These are phyloP conservation scores for Astrothelium subdiscretum DNA, from an alignment of 495 filamentous ascomycete genomes.

Conservation along the genomic window DNA sequence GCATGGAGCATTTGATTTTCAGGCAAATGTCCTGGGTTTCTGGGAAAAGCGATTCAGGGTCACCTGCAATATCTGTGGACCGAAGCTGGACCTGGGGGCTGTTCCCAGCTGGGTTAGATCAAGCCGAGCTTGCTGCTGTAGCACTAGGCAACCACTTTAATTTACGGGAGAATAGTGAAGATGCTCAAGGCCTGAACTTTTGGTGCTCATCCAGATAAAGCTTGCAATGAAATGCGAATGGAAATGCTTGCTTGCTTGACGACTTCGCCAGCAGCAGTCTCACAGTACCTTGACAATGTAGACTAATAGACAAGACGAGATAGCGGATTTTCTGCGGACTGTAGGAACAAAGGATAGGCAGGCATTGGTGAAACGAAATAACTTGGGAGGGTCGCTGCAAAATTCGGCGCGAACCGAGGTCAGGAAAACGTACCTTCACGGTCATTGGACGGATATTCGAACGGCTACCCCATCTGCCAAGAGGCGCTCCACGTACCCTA, in stretches of 20 bases:
- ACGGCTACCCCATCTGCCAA: neutral
- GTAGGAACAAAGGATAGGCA: neutral
- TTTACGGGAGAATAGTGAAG: neutral
- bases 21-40: neutral
- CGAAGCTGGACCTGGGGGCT: neutral
- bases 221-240: neutral
- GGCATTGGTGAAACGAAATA: no score
- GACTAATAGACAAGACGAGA: no score
- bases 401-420: neutral
- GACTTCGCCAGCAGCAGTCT: no score
- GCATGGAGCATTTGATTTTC: neutral
- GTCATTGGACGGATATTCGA: neutral
- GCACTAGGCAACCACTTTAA: neutral
- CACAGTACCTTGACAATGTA: no score
- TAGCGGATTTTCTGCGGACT: no score
- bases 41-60: neutral
- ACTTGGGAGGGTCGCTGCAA: neutral
- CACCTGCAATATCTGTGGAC: conserved; percentile 1
- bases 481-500: neutral
- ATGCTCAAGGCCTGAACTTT: neutral
- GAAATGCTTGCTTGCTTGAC: neutral
- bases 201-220: neutral
- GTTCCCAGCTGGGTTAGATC: neutral
- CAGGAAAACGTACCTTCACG: neutral
- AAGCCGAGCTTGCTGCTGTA: neutral